Conservation (phyloP, 2,329 filamentous ascomycete genomes). For the Graphilbum sp. region DNA sequence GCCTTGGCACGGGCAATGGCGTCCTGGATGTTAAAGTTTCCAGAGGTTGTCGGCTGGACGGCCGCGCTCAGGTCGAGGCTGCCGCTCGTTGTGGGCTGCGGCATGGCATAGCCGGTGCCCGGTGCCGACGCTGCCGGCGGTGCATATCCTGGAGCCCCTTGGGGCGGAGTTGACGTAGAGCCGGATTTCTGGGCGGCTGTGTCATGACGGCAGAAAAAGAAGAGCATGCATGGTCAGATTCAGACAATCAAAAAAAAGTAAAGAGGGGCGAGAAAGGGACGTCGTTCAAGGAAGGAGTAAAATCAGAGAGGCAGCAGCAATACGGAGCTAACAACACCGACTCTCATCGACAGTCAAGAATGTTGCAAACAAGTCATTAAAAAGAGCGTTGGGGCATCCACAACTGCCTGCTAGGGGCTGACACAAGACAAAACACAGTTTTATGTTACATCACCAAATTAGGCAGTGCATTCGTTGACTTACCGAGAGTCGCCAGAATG, state of each 20-base stretch:
- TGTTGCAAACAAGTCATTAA: neutral
- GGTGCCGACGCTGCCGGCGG: slow-evolving; percentile 6
- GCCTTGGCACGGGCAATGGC: slow-evolving; percentile 73
- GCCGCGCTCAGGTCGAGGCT: slow-evolving; percentile 58
- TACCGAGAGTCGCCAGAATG: slow-evolving; percentile 13
- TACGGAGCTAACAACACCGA: too few relatives aligned
- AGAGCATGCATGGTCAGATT: slow-evolving; percentile 8
- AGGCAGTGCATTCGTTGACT: too few relatives aligned
- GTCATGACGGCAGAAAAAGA: slow-evolving; percentile 1
- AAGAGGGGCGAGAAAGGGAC: neutral
- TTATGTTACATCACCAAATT: too few relatives aligned
- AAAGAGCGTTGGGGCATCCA: too few relatives aligned
- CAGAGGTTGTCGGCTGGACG: slow-evolving; percentile 64
- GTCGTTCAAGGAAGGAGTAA: neutral
- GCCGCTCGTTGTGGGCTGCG: slow-evolving; percentile 53
- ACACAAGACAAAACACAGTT: too few relatives aligned
- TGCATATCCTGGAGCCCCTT: slow-evolving; percentile 7
- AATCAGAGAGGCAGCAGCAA: neutral
- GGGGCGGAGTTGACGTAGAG: slow-evolving; percentile 4
- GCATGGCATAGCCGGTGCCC: slow-evolving; percentile 2
- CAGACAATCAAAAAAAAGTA: neutral
- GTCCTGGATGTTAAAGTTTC: slow-evolving; percentile 69
- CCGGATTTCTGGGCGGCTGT: slow-evolving; percentile 11
- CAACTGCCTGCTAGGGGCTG: too few relatives aligned
- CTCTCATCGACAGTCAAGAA: neutral